phyloP scores from a whole-genome alignment of 176 grass and related monocot species.

The Dendrocalamus sinicus region DNA sequence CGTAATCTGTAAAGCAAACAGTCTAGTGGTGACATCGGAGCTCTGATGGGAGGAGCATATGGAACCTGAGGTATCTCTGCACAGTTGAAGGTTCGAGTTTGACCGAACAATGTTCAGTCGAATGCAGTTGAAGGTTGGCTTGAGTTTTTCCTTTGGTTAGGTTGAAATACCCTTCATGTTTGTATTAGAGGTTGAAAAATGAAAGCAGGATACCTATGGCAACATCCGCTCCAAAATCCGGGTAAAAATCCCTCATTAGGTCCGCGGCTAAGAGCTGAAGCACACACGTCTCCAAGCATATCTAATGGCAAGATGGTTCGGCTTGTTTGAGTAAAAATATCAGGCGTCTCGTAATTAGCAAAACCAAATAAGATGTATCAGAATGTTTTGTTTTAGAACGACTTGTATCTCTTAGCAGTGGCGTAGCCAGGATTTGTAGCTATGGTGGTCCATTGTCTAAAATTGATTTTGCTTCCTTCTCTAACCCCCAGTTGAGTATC shows the following conservation, averaged over 20 bases:
- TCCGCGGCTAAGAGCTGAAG: neutral
- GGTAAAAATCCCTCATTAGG: too few species aligned
- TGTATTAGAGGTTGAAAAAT: neutral
- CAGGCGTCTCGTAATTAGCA: neutral
- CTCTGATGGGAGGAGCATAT: too few species aligned
- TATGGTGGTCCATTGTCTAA: too few species aligned
- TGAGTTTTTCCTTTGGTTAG: neutral
- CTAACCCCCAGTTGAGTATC: neutral
- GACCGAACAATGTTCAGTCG: too few species aligned
- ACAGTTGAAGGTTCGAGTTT: too few species aligned
- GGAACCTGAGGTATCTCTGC: too few species aligned
- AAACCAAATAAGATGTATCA: neutral
- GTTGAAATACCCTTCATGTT: neutral
- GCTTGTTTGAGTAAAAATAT: neutral
- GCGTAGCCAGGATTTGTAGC: too few species aligned
- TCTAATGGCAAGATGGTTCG: neutral
- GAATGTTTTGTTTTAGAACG: neutral
- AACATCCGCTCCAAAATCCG: too few species aligned
- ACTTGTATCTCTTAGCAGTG: neutral
- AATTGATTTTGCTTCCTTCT: constrained; percentile 5
- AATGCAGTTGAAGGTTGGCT: too few species aligned
- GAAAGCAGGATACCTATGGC: neutral
- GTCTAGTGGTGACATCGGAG: too few species aligned
- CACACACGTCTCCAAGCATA: neutral
- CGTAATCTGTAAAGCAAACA: too few species aligned